phyloP scores from a whole-genome alignment of 208 protist genomes.

The Acanthamoeba castellanii region DNA sequence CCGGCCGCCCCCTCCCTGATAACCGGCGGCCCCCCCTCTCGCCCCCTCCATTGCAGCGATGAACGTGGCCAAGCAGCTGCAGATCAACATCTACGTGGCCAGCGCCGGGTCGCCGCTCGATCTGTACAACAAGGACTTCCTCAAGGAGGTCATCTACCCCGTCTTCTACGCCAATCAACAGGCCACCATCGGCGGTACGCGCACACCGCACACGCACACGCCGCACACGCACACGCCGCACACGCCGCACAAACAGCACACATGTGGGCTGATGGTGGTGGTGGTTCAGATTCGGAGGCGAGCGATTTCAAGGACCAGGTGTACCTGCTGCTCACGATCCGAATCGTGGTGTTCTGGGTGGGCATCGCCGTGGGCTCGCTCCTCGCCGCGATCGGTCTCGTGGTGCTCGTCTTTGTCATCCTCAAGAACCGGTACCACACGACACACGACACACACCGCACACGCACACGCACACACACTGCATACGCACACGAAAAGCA shows the following conservation, averaged over 20 bases:
- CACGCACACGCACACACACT: not conserved
- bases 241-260: too few relatives aligned
- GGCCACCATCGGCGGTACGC: slow-evolving; percentile 3
- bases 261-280: not conserved
- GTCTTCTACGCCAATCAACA: slow-evolving; percentile 64
- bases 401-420: slow-evolving; percentile 46
- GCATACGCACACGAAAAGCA: not conserved
- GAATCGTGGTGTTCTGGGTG: slow-evolving; percentile 38
- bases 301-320: slow-evolving; percentile 44
- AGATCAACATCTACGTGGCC: slow-evolving; percentile 55
- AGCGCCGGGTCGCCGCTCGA: not conserved
- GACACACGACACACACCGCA: not conserved
- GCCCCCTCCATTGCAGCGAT: slow-evolving; percentile 30
- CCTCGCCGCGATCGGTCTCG: slow-evolving; percentile 51
- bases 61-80: slow-evolving; percentile 67
- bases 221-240: not conserved
- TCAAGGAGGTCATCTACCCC: slow-evolving; percentile 70
- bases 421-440: slow-evolving; percentile 53
- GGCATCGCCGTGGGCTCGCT: slow-evolving; percentile 39
- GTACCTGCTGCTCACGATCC: slow-evolving; percentile 40
- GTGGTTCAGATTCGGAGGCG: slow-evolving; percentile 15
- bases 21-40: not conserved
- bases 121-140: slow-evolving; percentile 39
- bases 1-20: not conserved
- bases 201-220: too few relatives aligned